Conservation (phyloP, 768 basidiomycete species). For the Pleurotus giganteus region DNA sequence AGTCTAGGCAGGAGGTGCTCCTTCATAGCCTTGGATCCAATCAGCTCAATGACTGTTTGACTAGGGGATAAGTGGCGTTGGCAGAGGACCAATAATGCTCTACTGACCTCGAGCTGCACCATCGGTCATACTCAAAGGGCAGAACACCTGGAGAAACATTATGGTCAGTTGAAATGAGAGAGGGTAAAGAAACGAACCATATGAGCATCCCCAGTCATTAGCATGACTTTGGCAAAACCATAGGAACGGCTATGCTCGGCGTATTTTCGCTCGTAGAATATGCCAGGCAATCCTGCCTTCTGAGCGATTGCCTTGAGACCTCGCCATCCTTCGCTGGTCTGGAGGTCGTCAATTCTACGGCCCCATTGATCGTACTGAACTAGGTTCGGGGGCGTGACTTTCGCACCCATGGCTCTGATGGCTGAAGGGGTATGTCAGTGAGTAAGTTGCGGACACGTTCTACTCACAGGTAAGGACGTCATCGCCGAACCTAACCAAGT, state of each 20-base stretch:
- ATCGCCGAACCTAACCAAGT: conserved; percentile 56
- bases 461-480: conserved; percentile 51
- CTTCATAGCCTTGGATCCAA: conserved; percentile 61
- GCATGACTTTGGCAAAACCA: conserved; percentile 61
- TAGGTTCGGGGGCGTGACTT: conserved; percentile 47
- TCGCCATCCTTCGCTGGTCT: conserved; percentile 75
- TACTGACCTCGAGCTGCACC: conserved; percentile 59
- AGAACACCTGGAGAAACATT: conserved; percentile 46
- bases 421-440: conserved; percentile 29
- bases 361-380: conserved; percentile 80
- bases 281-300: conserved; percentile 63
- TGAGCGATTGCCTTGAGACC: conserved; percentile 60
- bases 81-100: not conserved
- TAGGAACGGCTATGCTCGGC: conserved; percentile 59
- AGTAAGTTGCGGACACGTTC: not conserved
- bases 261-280: conserved; percentile 65
- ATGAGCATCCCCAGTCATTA: conserved; percentile 64
- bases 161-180: not conserved
- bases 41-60: conserved; percentile 56
- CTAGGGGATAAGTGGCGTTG: too few species aligned
- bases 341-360: conserved; percentile 58
- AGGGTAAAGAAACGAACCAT: conserved; percentile 37
- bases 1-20: conserved; percentile 55
- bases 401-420: conserved; percentile 50
- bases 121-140: conserved; percentile 80